Conservation (phyloP, 2,329 filamentous ascomycete genomes). For the Tetracladium maxilliforme region DNA sequence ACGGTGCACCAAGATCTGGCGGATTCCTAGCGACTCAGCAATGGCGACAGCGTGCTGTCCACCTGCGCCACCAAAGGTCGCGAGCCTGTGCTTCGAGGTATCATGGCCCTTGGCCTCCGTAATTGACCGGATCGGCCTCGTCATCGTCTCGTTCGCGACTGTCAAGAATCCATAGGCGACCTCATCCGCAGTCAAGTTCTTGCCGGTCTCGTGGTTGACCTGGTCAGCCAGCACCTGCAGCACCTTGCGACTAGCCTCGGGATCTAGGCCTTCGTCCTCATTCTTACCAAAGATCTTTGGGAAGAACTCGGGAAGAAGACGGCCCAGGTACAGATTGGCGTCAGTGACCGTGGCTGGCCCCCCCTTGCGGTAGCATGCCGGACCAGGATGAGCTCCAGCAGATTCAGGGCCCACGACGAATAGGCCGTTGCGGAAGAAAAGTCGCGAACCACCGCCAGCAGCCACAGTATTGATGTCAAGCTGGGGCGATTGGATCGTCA, state of each 20-base stretch:
- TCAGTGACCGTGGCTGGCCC: constrained; percentile 89
- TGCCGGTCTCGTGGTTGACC: constrained; percentile 63
- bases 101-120: constrained; percentile 90
- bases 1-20: constrained; percentile 71
- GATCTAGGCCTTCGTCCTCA: constrained; percentile 68
- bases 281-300: constrained; percentile 90
- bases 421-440: constrained; percentile 81
- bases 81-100: constrained; percentile 77
- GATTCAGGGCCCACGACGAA: constrained; percentile 87
- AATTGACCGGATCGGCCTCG: constrained; percentile 73
- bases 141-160: constrained; percentile 87
- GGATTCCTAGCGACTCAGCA: constrained; percentile 69
- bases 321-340: constrained; percentile 73
- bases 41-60: constrained; percentile 90
- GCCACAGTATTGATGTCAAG: constrained; percentile 93
- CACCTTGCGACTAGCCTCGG: constrained; percentile 57
- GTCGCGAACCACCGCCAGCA: constrained; percentile 69
- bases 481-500: constrained; percentile 84
- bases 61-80: constrained; percentile 83
- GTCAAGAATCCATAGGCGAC: constrained; percentile 82
- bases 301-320: constrained; percentile 80
- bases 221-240: constrained; percentile 64
- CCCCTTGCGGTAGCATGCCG: constrained; percentile 80
- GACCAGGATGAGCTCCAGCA: constrained; percentile 77
- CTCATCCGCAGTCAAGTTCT: constrained; percentile 63